phyloP scores from a whole-genome alignment of 2,329 filamentous ascomycete genomes.

The Alternaria incomplexa region DNA sequence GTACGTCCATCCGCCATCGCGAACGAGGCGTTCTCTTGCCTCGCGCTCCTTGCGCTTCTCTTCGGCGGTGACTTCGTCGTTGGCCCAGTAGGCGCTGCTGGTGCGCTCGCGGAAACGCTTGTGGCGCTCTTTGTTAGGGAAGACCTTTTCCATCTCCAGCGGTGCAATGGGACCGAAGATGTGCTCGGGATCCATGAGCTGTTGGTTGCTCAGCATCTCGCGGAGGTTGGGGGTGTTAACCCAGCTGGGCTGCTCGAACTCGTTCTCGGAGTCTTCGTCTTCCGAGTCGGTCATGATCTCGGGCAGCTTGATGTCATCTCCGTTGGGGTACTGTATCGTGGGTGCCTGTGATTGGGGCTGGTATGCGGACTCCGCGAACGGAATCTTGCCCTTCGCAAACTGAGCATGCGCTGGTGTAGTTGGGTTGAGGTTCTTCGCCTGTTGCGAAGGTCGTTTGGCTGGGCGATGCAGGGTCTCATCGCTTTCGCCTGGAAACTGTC shows the following conservation, averaged over 20 bases:
- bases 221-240: conserved; percentile 85
- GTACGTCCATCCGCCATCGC: conserved; percentile 79
- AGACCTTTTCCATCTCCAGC: conserved; percentile 95
- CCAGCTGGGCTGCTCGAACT: conserved; percentile 78
- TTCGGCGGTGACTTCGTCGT: conserved; percentile 84
- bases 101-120: conserved; percentile 90
- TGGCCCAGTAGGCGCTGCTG: conserved; percentile 92
- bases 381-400: conserved; percentile 85
- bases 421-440: conserved; percentile 54
- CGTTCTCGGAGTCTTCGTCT: conserved; percentile 74
- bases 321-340: conserved; percentile 82
- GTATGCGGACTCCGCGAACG: conserved; percentile 74
- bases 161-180: conserved; percentile 90
- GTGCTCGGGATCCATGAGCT: conserved; percentile 79
- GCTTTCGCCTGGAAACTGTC: conserved; percentile 74
- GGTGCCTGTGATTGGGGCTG: conserved; percentile 56
- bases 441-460: conserved; percentile 43
- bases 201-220: conserved; percentile 77
- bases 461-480: conserved; percentile 61
- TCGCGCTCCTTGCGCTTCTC: conserved; percentile 82
- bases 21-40: conserved; percentile 76
- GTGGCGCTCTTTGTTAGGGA: conserved; percentile 75
- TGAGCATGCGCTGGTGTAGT: conserved; percentile 66
- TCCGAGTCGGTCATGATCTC: conserved; percentile 96
- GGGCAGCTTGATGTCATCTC: conserved; percentile 88